Conservation (phyloP, 805 yeast genomes). For the Kodamaea hsintzibuensis region DNA sequence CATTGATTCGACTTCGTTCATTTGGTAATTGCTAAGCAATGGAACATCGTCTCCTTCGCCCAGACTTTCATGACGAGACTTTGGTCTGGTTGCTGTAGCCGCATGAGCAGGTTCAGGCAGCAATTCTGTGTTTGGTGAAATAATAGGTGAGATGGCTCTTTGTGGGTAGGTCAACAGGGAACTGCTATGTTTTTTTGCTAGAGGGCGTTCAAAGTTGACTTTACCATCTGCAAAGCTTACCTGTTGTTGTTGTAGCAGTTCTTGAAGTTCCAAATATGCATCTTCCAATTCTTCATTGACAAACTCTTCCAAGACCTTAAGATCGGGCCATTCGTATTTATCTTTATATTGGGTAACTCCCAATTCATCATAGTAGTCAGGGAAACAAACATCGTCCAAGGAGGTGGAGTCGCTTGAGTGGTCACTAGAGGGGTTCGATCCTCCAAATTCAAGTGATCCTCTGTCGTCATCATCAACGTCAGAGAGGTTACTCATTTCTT, state of each 20-base stretch:
- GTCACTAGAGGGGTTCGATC: slow-evolving; percentile 65
- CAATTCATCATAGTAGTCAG: slow-evolving; percentile 55
- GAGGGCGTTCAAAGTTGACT: slow-evolving; percentile 32
- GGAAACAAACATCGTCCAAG: slow-evolving; percentile 89
- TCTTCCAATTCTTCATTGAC: slow-evolving; percentile 63
- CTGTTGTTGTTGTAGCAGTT: slow-evolving; percentile 21
- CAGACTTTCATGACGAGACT: not conserved
- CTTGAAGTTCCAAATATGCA: slow-evolving; percentile 23
- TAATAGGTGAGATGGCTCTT: not conserved
- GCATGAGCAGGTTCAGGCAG: not conserved
- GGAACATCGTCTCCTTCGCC: slow-evolving; percentile 26
- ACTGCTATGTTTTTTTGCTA: not conserved
- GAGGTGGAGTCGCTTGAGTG: slow-evolving; percentile 69
- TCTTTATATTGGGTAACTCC: slow-evolving; percentile 26
- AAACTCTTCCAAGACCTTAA: slow-evolving; percentile 71
- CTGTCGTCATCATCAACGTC: slow-evolving; percentile 19
- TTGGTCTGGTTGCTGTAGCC: not conserved
- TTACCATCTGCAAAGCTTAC: slow-evolving; percentile 16
- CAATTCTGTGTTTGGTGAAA: slow-evolving; percentile 2
- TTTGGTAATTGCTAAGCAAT: slow-evolving; percentile 28
- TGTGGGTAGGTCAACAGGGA: not conserved
- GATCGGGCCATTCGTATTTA: slow-evolving; percentile 77
- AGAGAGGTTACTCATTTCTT: slow-evolving; percentile 6
- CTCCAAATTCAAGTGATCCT: slow-evolving; percentile 41
- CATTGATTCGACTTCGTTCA: slow-evolving; percentile 33